Evolutionary conservation across 2,329 filamentous ascomycete species (phyloP).

Genomic region (Paecilomyces niveus): DNA sequence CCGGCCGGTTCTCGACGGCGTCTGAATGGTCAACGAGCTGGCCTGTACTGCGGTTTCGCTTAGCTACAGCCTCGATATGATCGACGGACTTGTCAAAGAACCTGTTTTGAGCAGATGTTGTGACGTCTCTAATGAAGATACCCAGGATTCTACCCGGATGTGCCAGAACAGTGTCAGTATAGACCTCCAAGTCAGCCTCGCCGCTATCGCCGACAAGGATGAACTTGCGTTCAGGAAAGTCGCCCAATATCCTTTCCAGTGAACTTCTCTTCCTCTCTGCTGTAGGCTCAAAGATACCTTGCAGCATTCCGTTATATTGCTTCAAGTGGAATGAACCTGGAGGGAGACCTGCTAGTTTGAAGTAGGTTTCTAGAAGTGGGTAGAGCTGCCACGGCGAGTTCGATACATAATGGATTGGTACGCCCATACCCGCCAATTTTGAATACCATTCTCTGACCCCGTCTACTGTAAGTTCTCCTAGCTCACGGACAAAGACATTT

Average conservation of each 20-base stretch:
- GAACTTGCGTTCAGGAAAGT: slow-evolving; percentile 86
- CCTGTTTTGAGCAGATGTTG: slow-evolving; percentile 62
- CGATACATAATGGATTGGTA: slow-evolving; percentile 94
- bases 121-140: slow-evolving; percentile 93
- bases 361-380: slow-evolving; percentile 79
- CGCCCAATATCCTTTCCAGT: slow-evolving; percentile 73
- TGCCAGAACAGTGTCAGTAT: slow-evolving; percentile 81
- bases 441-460: slow-evolving; percentile 90
- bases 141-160: slow-evolving; percentile 77
- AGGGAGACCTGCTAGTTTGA: slow-evolving; percentile 71
- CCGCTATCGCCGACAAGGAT: slow-evolving; percentile 92
- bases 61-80: slow-evolving; percentile 18
- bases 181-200: slow-evolving; percentile 93
- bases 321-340: slow-evolving; percentile 90
- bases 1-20: slow-evolving; percentile 24
- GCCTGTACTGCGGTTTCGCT: slow-evolving; percentile 18
- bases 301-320: slow-evolving; percentile 92
- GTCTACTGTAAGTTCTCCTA: slow-evolving; percentile 72
- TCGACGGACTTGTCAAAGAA: slow-evolving; percentile 68
- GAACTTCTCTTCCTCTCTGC: slow-evolving; percentile 89
- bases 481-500: slow-evolving; percentile 86
- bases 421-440: slow-evolving; percentile 67
- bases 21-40: slow-evolving; percentile 21
- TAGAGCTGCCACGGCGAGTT: slow-evolving; percentile 98
- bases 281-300: slow-evolving; percentile 96